Evolutionary conservation across 164 flowering plant species (phyloP), one percentile per base, ranked within the genome.

Genomic region (Protea cynaroides): DNA sequence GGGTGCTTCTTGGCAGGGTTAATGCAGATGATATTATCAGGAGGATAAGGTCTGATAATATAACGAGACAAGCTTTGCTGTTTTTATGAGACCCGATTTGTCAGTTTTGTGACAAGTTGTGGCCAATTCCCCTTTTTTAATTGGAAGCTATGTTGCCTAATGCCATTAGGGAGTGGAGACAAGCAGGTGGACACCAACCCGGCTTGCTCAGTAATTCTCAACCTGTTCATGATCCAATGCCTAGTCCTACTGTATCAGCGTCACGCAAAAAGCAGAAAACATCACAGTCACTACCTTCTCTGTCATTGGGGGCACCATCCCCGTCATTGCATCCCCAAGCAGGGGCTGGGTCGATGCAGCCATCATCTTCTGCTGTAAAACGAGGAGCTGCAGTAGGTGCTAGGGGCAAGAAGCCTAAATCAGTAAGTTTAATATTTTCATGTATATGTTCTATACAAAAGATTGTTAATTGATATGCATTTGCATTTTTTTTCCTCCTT

Each of bases 211-310:
- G 66, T 65, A 17, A 80, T 34, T 54, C 82, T 70, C 92, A 82
- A 50, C 72, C 82, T 50, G 79, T 71, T 68, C 94, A 80, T 71
- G 96, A 87, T 72, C 65, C 80, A 23, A 6, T 82, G 61, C 89
- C 90, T 13, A 85, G 93, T 76, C 88, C 96, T 36, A 82, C 86
- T 57, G 79, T 85, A 62, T 86, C 94, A 29, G 86, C 82, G 18
- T 89, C 97, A 44, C 95, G 88, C 65, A 93, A 89, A 77, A 93
- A 84, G 52, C 95, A 84, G 59, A 90, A 86, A 74, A 76, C 79
- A 67, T 71, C 82, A 25, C 89, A 80, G 22, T 74, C 83, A 50
- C 72, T 78, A 58, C 73, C 82, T 65, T 76, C 83, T 68, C 60
- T 77, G 55, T 66, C 81, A 21, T 63, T 75, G 56, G 75, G 79